A percentile compares a stretch with the other conserved stretches of the same genome.
phyloP scores from a whole-genome alignment of 208 protist species.

The Leishmania braziliensis region DNA sequence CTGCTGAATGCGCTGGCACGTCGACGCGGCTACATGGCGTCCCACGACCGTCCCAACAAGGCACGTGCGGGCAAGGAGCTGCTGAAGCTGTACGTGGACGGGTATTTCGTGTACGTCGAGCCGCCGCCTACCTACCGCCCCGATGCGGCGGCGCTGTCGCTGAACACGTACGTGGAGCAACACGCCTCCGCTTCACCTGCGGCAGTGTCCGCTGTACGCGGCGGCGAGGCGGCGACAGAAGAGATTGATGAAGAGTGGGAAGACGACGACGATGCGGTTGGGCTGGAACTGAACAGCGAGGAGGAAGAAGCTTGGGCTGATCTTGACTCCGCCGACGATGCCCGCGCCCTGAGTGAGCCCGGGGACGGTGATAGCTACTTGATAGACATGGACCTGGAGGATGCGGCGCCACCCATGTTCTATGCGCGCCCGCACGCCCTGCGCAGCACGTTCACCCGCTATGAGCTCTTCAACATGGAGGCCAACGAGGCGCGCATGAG shows the following conservation, averaged over 20 bases:
- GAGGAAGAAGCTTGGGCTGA: constrained; percentile 78
- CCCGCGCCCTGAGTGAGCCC: constrained; percentile 28
- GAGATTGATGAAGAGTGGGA: constrained; percentile 35
- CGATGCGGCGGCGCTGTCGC: constrained; percentile 25
- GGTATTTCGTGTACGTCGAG: constrained; percentile 78
- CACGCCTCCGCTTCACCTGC: constrained; percentile 7
- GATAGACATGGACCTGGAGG: constrained; percentile 40
- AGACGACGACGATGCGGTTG: constrained; percentile 36
- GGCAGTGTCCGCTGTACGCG: not conserved
- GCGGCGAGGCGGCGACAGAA: constrained; percentile 6
- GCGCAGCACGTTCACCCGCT: constrained; percentile 49
- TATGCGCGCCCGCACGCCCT: constrained; percentile 58
- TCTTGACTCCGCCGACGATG: constrained; percentile 54
- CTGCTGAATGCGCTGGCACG: constrained; percentile 82
- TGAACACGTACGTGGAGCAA: constrained; percentile 30
- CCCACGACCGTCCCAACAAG: constrained; percentile 94
- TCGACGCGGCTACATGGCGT: constrained; percentile 94
- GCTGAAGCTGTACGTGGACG: constrained; percentile 96
- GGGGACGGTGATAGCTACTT: constrained; percentile 35
- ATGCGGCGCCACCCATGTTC: constrained; percentile 61
- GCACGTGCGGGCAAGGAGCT: constrained; percentile 92
- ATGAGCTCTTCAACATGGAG: constrained; percentile 82
- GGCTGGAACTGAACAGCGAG: constrained; percentile 57
- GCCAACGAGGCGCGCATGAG: constrained; percentile 57
- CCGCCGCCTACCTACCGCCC: constrained; percentile 76